A percentile compares a stretch with the other conserved stretches of the same genome.
Evolutionary conservation across 208 protist species (phyloP).

Genomic region (Wallacemonas sp.): DNA sequence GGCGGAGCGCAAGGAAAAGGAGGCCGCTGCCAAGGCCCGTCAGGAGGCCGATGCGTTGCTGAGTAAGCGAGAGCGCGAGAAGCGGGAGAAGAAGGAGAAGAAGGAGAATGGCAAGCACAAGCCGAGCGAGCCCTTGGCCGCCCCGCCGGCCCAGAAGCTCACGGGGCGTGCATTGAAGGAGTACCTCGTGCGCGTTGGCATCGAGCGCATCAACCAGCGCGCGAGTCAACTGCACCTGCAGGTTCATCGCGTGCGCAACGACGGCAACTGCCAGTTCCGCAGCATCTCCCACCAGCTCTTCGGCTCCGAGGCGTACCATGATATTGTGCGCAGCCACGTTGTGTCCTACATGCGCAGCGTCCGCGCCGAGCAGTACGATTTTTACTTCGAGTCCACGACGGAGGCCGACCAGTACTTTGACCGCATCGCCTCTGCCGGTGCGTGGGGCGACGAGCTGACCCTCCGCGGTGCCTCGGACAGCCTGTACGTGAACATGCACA

Average conservation of each 20-base stretch:
- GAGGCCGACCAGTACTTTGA: conserved; percentile 73
- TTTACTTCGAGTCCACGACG: conserved; percentile 69
- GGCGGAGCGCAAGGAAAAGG: conserved; percentile 17
- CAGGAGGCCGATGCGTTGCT: conserved; percentile 12
- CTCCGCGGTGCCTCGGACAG: conserved; percentile 83
- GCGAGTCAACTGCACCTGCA: conserved; percentile 59
- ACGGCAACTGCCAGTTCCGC: conserved; percentile 92
- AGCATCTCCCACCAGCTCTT: conserved; percentile 86
- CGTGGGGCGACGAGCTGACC: conserved; percentile 90
- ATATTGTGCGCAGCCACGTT: conserved; percentile 73
- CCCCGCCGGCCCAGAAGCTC: conserved; percentile 14
- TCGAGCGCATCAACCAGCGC: conserved; percentile 55
- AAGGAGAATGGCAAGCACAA: conserved; percentile 17
- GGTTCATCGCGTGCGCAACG: conserved; percentile 63
- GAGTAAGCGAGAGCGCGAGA: conserved; percentile 7
- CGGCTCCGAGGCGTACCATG: conserved; percentile 81
- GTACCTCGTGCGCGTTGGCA: conserved; percentile 69
- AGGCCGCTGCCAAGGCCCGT: conserved; percentile 6
- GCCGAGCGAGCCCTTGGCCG: not conserved
- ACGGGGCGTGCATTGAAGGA: conserved; percentile 32
- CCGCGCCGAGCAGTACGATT: conserved; percentile 69
- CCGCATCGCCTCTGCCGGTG: conserved; percentile 48
- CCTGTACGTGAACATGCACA: conserved; percentile 83
- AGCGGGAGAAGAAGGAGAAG: conserved; percentile 27
- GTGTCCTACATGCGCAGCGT: conserved; percentile 83